Conservation (phyloP, 169 alveolate genomes). For the Eimeria zaria region DNA sequence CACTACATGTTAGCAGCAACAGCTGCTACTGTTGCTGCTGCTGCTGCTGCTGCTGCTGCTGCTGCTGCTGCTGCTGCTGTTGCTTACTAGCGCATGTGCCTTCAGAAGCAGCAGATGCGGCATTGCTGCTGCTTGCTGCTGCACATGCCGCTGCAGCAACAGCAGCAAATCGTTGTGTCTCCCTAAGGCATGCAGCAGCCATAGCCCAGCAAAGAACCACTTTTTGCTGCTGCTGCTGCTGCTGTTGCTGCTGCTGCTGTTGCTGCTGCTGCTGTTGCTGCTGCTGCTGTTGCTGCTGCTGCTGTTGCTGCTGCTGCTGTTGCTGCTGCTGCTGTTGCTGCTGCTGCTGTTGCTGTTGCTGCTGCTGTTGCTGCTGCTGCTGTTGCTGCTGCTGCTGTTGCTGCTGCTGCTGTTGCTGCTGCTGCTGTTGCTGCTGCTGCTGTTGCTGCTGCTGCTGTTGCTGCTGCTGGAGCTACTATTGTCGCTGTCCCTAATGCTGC, state of each 20-base stretch:
- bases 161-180: constrained; percentile 9
- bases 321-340: background rate
- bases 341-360: background rate
- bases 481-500: no score
- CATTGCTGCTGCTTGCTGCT: constrained; percentile 4
- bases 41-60: background rate
- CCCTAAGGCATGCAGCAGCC: constrained; percentile 49
- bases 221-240: background rate
- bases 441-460: no score
- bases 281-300: background rate
- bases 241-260: constrained; percentile 26
- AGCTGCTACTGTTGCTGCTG: background rate
- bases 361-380: background rate
- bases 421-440: no score
- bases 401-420: no score
- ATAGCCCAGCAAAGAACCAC: constrained; percentile 2
- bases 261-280: constrained; percentile 24
- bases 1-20: background rate
- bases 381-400: no score
- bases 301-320: background rate
- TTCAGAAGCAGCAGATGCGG: constrained; percentile 22
- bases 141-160: constrained; percentile 10
- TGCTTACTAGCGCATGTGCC: constrained; percentile 31
- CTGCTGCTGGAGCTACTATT: no score
- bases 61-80: constrained; percentile 10